Base-by-base conservation (phyloP, 2,329 filamentous ascomycete genomes). In the Stylonectria norvegica region DNA sequence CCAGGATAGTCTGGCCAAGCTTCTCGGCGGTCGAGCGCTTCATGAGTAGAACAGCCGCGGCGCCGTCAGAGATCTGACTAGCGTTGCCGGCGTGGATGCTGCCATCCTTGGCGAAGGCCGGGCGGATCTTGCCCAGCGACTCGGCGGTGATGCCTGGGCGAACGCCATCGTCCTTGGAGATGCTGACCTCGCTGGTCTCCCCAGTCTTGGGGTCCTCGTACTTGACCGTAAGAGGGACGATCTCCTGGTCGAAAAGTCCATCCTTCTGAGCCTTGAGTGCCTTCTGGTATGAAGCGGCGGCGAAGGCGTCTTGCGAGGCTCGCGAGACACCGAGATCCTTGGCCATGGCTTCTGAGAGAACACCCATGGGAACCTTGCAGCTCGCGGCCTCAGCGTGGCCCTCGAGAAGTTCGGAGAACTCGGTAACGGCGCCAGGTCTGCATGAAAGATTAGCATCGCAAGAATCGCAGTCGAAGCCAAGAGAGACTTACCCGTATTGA, bases 331-430 rank as follows among this genome's bases (percentile, higher is more conserved):
- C 74, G 58, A 85, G 81, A 63, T 89, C 89, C 69, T 89, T 86
- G 54, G 91, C 93, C 91, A 97, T 96, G 60, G 91, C 69, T 70
- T 98, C 93, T 19, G 89, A 95, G 35, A 97, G 75, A 9, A 89
- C 79, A 56, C 91, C 91, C 93, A 97, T 97, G 64, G 89, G 84
- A 3, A 97, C 91, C 72, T 95, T 96, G 82, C 93, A 98, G 78
- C 96, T 94, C 59, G 86, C 86, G 17, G 90, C 79, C 62, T 93
- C 85, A 50, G 81, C 76, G 73, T 91, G 78, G 57, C 73, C 78
- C 62, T 96, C 87, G 49, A 97, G 81, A 38, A 88, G 78, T 35
- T 95, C 88, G 20, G 87, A 93, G 77, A 97, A 96, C 68, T 97
- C 93, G 47, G 83, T 80, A 12, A 97, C 91, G 47, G 93, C 93